phyloP scores from a whole-genome alignment of 257 asterid genomes.

The Scutellaria galericulata region DNA sequence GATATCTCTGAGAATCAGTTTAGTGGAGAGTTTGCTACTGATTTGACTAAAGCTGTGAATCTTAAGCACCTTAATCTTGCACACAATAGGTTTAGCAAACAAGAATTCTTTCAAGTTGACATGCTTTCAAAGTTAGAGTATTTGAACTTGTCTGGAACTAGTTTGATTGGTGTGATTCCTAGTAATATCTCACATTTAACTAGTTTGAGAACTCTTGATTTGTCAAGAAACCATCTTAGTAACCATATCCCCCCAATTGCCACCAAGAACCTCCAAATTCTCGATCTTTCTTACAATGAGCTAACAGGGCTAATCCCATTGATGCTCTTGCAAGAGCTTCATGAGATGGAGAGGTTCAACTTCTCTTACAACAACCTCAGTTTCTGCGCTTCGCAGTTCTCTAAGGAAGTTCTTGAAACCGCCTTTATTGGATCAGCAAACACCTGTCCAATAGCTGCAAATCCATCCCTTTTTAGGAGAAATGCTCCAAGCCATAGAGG shows the following conservation, averaged over 20 bases:
- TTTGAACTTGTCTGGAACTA: constrained; percentile 75
- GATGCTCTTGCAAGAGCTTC: constrained; percentile 57
- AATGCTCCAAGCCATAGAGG: constrained; percentile 59
- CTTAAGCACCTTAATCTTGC: constrained; percentile 83
- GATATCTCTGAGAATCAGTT: constrained; percentile 82
- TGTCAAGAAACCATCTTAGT: constrained; percentile 65
- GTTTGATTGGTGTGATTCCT: constrained; percentile 71
- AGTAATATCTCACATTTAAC: constrained; percentile 57
- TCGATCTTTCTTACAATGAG: constrained; percentile 81
- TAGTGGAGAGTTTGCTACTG: constrained; percentile 67
- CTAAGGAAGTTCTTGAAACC: constrained; percentile 46
- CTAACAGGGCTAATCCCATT: constrained; percentile 78
- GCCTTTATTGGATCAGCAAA: constrained; percentile 68
- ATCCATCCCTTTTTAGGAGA: constrained; percentile 60
- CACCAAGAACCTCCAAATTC: constrained; percentile 51
- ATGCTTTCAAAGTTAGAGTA: constrained; percentile 64
- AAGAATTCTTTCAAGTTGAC: constrained; percentile 51
- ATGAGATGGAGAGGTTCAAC: constrained; percentile 66
- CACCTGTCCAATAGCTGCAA: constrained; percentile 90
- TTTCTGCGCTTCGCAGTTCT: constrained; percentile 58
- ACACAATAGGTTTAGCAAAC: constrained; percentile 67
- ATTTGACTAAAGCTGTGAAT: constrained; percentile 54
- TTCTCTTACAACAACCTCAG: constrained; percentile 86
- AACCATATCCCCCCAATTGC: constrained; percentile 54
- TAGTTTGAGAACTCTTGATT: constrained; percentile 66